Evolutionary conservation across 1,139 yeast species (phyloP).

Genomic region (Debaryomyces robertsiae): DNA sequence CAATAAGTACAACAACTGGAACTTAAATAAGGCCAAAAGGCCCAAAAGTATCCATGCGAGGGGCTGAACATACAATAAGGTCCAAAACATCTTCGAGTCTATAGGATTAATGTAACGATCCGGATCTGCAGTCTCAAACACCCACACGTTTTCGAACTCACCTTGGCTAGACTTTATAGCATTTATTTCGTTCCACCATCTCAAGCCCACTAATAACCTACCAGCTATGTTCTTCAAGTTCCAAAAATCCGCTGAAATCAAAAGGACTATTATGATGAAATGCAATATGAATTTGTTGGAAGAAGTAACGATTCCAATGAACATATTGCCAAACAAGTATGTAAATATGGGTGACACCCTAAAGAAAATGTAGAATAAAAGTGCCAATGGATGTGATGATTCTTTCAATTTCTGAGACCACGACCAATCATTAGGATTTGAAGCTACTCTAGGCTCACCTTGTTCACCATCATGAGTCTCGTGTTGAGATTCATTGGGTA

Average conservation of each 20-base stretch:
- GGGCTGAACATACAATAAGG: slow-evolving; percentile 73
- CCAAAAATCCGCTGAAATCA: slow-evolving; percentile 92
- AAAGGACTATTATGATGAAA: slow-evolving; percentile 73
- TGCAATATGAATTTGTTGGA: slow-evolving; percentile 67
- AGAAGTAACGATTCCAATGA: slow-evolving; percentile 45
- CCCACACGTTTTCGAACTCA: slow-evolving; percentile 73
- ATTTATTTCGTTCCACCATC: slow-evolving; percentile 90
- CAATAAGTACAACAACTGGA: slow-evolving; percentile 73
- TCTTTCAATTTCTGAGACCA: slow-evolving; percentile 37
- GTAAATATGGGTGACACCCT: slow-evolving; percentile 64
- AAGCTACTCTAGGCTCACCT: neutral
- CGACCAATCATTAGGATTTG: slow-evolving; percentile 25
- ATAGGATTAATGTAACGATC: slow-evolving; percentile 83
- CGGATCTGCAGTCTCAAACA: slow-evolving; percentile 85
- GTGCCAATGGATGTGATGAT: slow-evolving; percentile 84
- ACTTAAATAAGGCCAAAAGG: slow-evolving; percentile 71
- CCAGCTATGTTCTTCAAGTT: slow-evolving; percentile 91
- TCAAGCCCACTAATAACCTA: slow-evolving; percentile 80
- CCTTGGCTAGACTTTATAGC: slow-evolving; percentile 49
- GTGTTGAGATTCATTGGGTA: slow-evolving; percentile 14
- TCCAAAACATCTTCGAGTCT: slow-evolving; percentile 89
- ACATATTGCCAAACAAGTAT: slow-evolving; percentile 70
- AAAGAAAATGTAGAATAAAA: slow-evolving; percentile 63
- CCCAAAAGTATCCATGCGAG: slow-evolving; percentile 74
- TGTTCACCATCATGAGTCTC: neutral